These are phyloP conservation scores for Cytospora mali DNA, from an alignment of 2,329 filamentous ascomycete genomes.

Conservation along the genomic window DNA sequence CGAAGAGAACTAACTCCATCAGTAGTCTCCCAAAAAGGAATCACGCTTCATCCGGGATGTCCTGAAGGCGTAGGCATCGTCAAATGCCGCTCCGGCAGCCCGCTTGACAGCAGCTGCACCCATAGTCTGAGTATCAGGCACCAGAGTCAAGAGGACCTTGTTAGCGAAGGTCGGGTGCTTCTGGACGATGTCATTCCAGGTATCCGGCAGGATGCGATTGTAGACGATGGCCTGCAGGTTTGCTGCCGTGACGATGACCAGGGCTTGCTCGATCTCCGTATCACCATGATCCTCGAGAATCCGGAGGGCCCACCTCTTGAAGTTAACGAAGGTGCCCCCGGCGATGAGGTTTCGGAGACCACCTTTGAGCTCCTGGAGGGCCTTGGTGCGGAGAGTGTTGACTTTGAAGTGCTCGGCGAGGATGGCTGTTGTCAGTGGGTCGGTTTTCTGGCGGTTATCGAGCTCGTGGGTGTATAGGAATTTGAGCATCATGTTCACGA, in stretches of 20 bases:
- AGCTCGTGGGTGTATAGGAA: conserved; percentile 11
- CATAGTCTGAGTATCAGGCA: not conserved
- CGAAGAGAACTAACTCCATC: not conserved
- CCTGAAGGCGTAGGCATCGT: not conserved
- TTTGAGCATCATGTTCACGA: not conserved
- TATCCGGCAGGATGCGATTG: not conserved
- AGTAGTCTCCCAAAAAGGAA: not conserved
- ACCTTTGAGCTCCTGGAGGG: not conserved
- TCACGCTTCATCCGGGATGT: not conserved
- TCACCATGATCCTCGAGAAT: not conserved
- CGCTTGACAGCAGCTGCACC: not conserved
- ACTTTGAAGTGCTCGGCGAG: conserved; percentile 20
- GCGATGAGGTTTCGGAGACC: not conserved
- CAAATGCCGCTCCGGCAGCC: not conserved
- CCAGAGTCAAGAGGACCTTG: not conserved
- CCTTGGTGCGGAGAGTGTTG: not conserved
- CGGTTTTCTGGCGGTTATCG: not conserved
- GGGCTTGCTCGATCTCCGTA: not conserved
- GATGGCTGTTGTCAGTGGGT: not conserved
- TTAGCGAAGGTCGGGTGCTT: not conserved
- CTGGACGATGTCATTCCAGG: conserved; percentile 5
- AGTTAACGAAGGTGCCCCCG: not conserved
- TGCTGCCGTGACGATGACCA: not conserved
- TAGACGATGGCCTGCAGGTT: not conserved
- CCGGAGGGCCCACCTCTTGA: not conserved